Base-by-base conservation (phyloP, 225 moss, liverwort and hornwort genomes). In the Polytrichum formosum region DNA sequence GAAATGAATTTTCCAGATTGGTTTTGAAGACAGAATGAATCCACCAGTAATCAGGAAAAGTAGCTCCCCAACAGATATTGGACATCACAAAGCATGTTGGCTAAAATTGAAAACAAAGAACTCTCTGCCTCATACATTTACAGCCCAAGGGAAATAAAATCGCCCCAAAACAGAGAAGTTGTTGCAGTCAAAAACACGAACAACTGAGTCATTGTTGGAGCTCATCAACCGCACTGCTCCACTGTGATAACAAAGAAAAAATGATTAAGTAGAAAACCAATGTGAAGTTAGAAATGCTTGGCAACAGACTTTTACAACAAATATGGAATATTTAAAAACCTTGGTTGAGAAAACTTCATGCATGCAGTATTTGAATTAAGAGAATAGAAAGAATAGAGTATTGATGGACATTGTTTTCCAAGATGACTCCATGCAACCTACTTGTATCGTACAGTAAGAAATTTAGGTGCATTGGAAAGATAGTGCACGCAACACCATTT, bases 201-300 rank as follows among this genome's bases (percentile, higher is more conserved):
- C 94, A 65, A 97, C 88, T 5, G 91, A 91, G 54, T 97, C 97
- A 59, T 97, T 97, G 79, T 97, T 97, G 29, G 97, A 97, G 80
- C 85, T 93, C 97, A 97, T 94, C 55, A 97, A 70, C 20, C 89
- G 91, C 73, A 88, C 88, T 54, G 80, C 89, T 77, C 97, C 97
- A 75, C 97, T 97, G 89, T 73, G 76, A 75, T 70, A 37, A 37
- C 13, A 13, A 37, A 13, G 2, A 2, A 2, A 37, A 37, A 13
- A 2, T 37, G 10, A 37, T 13, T 3, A 13, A 13, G 37, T 37
- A 37, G 6, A 37, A 37, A 37, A 37, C 3, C 2, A 37, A 35
- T 37, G 10, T 13, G 37, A 37, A 37, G 2, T 13, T 37, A 37
- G 10, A 37, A 37, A 2, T 37, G 37, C 37, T 13, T 37, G 37